Evolutionary conservation across 371 early-diverging fungal genomes (phyloP), one percentile per base, ranked within the genome.

Genomic region (Apophysomyces variabilis): DNA sequence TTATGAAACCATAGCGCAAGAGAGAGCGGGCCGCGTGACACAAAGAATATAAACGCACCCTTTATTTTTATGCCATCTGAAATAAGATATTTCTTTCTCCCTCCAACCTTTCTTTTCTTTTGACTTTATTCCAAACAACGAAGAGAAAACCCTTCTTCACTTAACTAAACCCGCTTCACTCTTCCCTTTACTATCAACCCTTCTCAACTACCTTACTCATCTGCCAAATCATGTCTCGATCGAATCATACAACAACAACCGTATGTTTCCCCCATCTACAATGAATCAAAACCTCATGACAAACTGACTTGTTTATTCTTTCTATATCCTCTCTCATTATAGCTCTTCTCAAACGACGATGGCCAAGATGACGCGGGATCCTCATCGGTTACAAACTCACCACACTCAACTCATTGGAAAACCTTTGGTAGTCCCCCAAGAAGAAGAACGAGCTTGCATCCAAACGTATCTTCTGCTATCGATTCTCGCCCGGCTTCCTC

Each of bases 361-460:
- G 58, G 44, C 16, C 44, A 54, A 50, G 41, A 63, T 46, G 61
- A 62, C 59, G 38, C 63, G 63, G 44, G 39, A 44, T 57, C 68
- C 50, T 67, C 68, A 67, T 67, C 68, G 58, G 57, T 37, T 5
- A 46, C 60, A 44, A 61, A 41, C 50, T 36, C 68, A 13, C 56
- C 68, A 58, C 37, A 58, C 14, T 62, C 63, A 37, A 61, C 57
- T 50, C 54, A 50, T 45, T 70, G 71, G 71, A 70, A 70, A 57
- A 66, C 66, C n/a, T 63, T 70, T 11, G 71, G 71, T 21, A 70
- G 71, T 45, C 71, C 71, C 12, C 66, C 71, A 32, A 62, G 70
- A 56, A 58, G 54, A 47, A 54, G 65, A 32, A 58, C 21, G 18
- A 18, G 62, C 43, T 35, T 32, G 36, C 35, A 63, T 44, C 36